phyloP scores from a whole-genome alignment of 805 yeast genomes.

The Candida glaebosa region DNA sequence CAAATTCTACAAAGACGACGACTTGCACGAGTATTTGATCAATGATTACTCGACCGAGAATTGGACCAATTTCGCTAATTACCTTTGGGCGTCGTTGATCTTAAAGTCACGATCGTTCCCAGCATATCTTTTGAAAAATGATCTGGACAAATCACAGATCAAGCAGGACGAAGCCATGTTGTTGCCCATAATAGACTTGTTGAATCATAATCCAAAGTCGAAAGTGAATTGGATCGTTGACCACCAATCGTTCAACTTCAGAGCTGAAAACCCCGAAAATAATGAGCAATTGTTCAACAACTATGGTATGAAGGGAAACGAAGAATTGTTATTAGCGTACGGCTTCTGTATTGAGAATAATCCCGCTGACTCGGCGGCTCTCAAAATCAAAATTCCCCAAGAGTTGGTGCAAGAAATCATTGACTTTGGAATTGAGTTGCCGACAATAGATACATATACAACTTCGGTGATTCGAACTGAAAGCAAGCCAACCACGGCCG shows the following conservation, averaged over 20 bases:
- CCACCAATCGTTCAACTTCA: conserved; percentile 38
- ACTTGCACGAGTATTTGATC: conserved; percentile 26
- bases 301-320: conserved; percentile 87
- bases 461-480: conserved; percentile 25
- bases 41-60: conserved; percentile 22
- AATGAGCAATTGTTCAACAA: conserved; percentile 67
- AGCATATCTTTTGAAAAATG: conserved; percentile 47
- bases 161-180: conserved; percentile 58
- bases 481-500: conserved; percentile 5
- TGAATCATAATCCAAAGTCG: conserved; percentile 66
- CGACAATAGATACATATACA: conserved; percentile 35
- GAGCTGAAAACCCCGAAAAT: conserved; percentile 25
- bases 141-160: conserved; percentile 15
- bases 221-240: conserved; percentile 59
- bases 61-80: conserved; percentile 67
- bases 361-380: conserved; percentile 53
- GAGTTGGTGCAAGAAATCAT: conserved; percentile 28
- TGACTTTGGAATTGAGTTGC: conserved; percentile 35
- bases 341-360: conserved; percentile 69
- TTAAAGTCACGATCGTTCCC: conserved; percentile 83
- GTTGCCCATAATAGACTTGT: conserved; percentile 71
- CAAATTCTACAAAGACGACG: conserved; percentile 36
- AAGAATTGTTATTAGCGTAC: conserved; percentile 74
- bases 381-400: conserved; percentile 54
- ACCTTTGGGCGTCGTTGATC: conserved; percentile 71